Evolutionary conservation across 768 basidiomycete species (phyloP).

Genomic region (Serendipita indica): DNA sequence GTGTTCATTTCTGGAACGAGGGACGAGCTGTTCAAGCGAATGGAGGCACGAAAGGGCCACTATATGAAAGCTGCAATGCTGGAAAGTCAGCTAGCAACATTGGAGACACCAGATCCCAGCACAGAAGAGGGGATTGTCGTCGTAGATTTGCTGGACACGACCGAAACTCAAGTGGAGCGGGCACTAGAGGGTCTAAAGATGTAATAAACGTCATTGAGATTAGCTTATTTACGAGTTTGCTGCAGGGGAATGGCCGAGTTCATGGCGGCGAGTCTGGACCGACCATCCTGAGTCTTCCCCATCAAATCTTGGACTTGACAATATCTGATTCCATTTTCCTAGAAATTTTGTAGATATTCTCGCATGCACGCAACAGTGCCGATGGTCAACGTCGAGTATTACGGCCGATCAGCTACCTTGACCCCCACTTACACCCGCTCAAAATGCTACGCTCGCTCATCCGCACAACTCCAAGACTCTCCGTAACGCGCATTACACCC

Average conservation of each 20-base stretch:
- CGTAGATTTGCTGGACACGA: constrained; percentile 38
- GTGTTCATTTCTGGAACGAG: constrained; percentile 57
- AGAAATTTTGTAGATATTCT: background rate
- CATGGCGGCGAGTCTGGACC: no score
- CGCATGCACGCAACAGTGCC: background rate
- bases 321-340: background rate
- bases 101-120: constrained; percentile 43
- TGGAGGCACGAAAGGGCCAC: constrained; percentile 51
- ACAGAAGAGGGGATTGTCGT: constrained; percentile 54
- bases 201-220: background rate
- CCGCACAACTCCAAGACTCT: background rate
- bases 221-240: background rate
- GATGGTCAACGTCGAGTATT: background rate
- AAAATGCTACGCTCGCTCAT: background rate
- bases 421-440: background rate
- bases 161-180: constrained; percentile 38
- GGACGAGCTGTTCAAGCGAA: constrained; percentile 44
- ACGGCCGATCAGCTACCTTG: background rate
- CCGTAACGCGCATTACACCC: background rate
- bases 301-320: background rate
- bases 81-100: constrained; percentile 54
- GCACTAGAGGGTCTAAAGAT: constrained; percentile 30
- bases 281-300: no score
- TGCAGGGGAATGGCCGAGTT: no score
- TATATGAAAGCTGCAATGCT: constrained; percentile 79